Percentiles rank a stretch among this genome's conserved stretches.
phyloP scores from a whole-genome alignment of 179 eudicot genomes.

The Patellifolia procumbens region DNA sequence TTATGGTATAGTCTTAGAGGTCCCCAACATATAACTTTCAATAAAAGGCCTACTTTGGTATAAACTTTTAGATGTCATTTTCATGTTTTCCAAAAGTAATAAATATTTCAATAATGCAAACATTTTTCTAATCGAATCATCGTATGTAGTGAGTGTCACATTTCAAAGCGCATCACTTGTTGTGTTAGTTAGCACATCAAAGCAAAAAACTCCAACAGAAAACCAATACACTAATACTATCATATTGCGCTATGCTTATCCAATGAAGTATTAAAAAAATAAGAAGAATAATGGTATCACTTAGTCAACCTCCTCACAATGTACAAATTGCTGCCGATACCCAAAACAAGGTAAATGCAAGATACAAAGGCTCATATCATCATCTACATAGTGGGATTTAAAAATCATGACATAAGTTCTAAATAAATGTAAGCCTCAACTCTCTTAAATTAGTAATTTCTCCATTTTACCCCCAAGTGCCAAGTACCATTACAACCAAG shows the following conservation, averaged over 20 bases:
- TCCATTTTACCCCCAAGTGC: background rate
- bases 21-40: background rate
- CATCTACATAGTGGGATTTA: background rate
- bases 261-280: background rate
- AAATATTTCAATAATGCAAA: too few species aligned
- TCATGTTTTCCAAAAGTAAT: background rate
- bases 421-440: too few species aligned
- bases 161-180: background rate
- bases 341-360: background rate
- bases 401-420: background rate
- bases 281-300: background rate
- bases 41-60: background rate
- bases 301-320: conserved; percentile 8
- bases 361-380: background rate
- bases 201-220: background rate
- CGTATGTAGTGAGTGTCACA: background rate
- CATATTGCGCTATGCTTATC: background rate
- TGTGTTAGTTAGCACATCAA: background rate
- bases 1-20: background rate
- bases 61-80: background rate
- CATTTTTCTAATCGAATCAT: background rate
- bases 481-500: background rate
- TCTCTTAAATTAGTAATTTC: too few species aligned
- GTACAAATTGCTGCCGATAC: conserved; percentile 9
- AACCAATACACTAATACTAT: background rate